Percentiles rank a stretch among this genome's conserved stretches.
These are phyloP conservation scores for Trifolium subterraneum DNA, from an alignment of 306 rosid species.

Conservation along the genomic window DNA sequence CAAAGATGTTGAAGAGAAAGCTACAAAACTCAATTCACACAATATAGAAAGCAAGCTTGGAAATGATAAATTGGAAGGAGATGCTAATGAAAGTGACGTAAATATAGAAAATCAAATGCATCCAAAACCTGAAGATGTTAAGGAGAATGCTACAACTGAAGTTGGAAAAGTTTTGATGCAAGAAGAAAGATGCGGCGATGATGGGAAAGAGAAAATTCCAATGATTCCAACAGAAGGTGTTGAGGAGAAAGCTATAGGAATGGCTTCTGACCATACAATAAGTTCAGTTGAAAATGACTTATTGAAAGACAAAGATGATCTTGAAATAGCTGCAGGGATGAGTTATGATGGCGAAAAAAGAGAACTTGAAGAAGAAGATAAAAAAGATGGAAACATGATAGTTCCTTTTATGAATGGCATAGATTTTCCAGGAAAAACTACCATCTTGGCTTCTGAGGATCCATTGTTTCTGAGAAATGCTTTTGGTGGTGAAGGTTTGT, in stretches of 20 bases:
- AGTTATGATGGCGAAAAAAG: conserved; percentile 16
- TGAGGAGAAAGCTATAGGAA: background rate
- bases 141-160: conserved; percentile 35
- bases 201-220: conserved; percentile 38
- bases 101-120: conserved; percentile 34
- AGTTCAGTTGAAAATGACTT: conserved; percentile 14
- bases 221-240: conserved; percentile 35
- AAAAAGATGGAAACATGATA: conserved; percentile 4
- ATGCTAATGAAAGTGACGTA: conserved; percentile 11
- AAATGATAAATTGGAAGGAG: conserved; percentile 24
- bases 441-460: conserved; percentile 29
- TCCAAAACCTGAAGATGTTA: conserved; percentile 29
- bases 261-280: background rate
- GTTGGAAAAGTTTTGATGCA: conserved; percentile 35
- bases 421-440: conserved; percentile 28
- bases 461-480: conserved; percentile 19
- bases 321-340: conserved; percentile 14
- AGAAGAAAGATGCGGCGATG: conserved; percentile 39
- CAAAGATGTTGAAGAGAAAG: conserved; percentile 41
- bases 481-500: conserved; percentile 38
- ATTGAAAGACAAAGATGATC: conserved; percentile 2
- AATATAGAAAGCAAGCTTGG: conserved; percentile 37
- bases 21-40: conserved; percentile 8
- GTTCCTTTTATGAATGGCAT: background rate
- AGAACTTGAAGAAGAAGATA: conserved; percentile 38